Conservation (phyloP, 2,329 filamentous ascomycete genomes). For the Clarireedia hainanense region DNA sequence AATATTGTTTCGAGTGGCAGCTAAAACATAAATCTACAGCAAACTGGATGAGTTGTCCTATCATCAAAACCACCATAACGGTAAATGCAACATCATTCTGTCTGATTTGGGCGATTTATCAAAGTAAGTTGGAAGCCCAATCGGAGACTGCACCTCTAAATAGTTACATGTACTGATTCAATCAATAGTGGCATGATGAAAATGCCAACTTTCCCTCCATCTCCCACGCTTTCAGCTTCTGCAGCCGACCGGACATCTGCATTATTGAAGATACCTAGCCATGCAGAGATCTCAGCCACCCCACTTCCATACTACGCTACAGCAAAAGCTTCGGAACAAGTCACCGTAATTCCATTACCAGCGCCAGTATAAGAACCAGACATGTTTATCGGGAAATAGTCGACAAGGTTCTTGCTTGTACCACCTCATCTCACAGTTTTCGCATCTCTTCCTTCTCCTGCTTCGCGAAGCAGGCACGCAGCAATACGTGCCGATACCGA, state of each 20-base stretch:
- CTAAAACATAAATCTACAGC: conserved; percentile 9
- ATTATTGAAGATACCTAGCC: not conserved
- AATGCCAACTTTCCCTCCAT: conserved; percentile 1
- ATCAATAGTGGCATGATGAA: conserved; percentile 7
- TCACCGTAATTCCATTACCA: conserved; percentile 4
- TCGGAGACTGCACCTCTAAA: not conserved
- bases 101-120: conserved; percentile 8
- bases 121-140: conserved; percentile 1
- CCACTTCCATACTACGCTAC: conserved; percentile 1
- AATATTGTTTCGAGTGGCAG: not conserved
- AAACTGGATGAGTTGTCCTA: conserved; percentile 21
- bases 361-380: conserved; percentile 3
- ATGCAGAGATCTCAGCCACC: conserved; percentile 4
- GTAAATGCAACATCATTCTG: conserved; percentile 10
- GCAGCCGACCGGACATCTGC: not conserved
- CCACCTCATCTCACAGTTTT: not conserved
- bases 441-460: not conserved
- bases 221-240: conserved; percentile 1
- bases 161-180: not conserved
- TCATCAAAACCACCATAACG: conserved; percentile 18
- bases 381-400: not conserved
- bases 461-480: no score
- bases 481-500: no score
- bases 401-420: not conserved
- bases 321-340: not conserved